Evolutionary conservation across 768 basidiomycete genomes (phyloP).

Genomic region (Termitomyces sp.): DNA sequence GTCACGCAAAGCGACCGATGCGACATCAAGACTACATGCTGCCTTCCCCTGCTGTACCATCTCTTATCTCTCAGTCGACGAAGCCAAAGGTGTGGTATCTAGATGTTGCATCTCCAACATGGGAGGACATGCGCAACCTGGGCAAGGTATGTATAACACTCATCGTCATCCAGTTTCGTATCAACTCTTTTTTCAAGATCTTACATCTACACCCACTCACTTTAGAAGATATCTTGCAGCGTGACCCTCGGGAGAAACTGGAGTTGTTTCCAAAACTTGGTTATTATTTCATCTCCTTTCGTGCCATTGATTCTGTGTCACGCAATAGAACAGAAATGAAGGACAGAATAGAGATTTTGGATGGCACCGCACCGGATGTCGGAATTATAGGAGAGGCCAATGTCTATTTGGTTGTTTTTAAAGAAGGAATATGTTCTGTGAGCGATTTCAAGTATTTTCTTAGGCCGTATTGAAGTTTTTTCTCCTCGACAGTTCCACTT

Average conservation of each 20-base stretch:
- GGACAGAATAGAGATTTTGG: conserved; percentile 16
- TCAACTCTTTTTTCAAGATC: conserved; percentile 36
- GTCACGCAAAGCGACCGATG: conserved; percentile 20
- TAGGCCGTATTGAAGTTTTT: neutral
- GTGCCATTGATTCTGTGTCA: conserved; percentile 64
- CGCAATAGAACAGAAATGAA: conserved; percentile 30
- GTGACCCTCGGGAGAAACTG: conserved; percentile 89
- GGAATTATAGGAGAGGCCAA: conserved; percentile 68
- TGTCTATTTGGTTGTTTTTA: conserved; percentile 86
- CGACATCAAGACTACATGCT: conserved; percentile 6
- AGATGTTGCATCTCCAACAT: conserved; percentile 82
- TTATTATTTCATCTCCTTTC: conserved; percentile 88
- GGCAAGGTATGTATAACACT: conserved; percentile 56
- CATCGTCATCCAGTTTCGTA: neutral
- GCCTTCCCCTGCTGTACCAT: neutral
- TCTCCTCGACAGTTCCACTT: conserved; percentile 75
- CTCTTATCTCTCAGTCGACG: neutral
- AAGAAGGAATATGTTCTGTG: conserved; percentile 79
- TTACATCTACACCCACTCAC: conserved; percentile 89
- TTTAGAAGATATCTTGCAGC: conserved; percentile 87
- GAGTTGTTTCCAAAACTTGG: conserved; percentile 84
- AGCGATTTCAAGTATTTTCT: conserved; percentile 18
- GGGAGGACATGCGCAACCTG: conserved; percentile 82
- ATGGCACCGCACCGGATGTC: conserved; percentile 23
- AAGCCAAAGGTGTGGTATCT: conserved; percentile 79